A percentile compares a stretch with the other conserved stretches of the same genome.
Conservation (phyloP, 2,329 filamentous ascomycete genomes). For the Thielaviopsis populi region DNA sequence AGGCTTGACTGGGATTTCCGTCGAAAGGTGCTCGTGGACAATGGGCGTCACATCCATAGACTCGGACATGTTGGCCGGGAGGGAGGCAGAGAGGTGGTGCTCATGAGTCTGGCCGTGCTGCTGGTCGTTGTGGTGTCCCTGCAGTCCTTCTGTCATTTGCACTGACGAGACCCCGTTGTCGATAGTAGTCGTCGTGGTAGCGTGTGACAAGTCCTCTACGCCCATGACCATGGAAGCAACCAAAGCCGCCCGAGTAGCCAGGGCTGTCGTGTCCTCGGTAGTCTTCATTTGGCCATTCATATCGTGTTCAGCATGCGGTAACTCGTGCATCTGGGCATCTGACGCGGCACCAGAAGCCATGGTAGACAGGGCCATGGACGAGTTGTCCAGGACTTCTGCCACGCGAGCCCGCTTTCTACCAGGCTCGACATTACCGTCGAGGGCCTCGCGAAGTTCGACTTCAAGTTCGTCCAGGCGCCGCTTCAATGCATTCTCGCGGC, state of each 20-base stretch:
- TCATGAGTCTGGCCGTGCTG: not conserved
- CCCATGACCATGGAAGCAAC: slow-evolving; percentile 12
- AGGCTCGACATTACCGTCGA: slow-evolving; percentile 22
- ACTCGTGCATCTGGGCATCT: slow-evolving; percentile 3
- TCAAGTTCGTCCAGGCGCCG: slow-evolving; percentile 68
- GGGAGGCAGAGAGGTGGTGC: not conserved
- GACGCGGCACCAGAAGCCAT: slow-evolving; percentile 26
- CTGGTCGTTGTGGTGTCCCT: slow-evolving; percentile 1
- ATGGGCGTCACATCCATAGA: slow-evolving; percentile 11
- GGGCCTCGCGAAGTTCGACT: slow-evolving; percentile 30
- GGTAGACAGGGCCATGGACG: slow-evolving; percentile 23
- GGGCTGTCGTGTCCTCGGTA: not conserved
- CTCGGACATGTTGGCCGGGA: not conserved
- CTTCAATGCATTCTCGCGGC: slow-evolving; percentile 68
- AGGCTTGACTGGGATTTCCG: not conserved
- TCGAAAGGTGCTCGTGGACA: not conserved
- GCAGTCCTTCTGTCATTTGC: slow-evolving; percentile 11
- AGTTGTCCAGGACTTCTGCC: slow-evolving; percentile 24
- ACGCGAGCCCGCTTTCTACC: slow-evolving; percentile 13
- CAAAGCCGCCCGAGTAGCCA: slow-evolving; percentile 11
- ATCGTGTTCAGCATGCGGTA: not conserved
- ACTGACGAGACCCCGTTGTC: slow-evolving; percentile 5
- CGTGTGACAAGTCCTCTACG: slow-evolving; percentile 4
- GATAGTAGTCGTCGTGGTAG: not conserved
- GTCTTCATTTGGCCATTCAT: not conserved